phyloP scores from a whole-genome alignment of 2,329 filamentous ascomycete species.

The Botrytis sinoallii region DNA sequence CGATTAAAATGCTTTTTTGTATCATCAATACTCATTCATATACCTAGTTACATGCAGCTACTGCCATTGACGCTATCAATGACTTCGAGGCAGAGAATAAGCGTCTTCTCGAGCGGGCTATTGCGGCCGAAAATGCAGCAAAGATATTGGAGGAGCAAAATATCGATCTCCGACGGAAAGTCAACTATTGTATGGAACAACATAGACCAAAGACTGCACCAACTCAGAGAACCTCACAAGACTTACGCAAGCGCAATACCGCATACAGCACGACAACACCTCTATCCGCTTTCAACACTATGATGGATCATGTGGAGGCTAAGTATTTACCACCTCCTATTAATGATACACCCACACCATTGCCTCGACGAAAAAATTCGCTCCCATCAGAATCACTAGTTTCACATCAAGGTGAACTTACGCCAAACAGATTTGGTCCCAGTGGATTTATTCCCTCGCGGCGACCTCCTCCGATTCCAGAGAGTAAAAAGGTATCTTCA shows the following conservation, averaged over 20 bases:
- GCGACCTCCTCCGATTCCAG: conserved; percentile 18
- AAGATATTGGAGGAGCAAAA: conserved; percentile 30
- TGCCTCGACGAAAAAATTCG: not conserved
- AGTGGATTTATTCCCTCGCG: conserved; percentile 19
- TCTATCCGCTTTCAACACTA: conserved; percentile 28
- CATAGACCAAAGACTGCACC: conserved; percentile 28
- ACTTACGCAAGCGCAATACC: conserved; percentile 1
- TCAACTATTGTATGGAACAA: conserved; percentile 26
- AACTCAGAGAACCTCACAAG: conserved; percentile 5
- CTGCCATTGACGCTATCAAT: conserved; percentile 19
- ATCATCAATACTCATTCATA: not conserved
- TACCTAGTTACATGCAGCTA: conserved; percentile 6
- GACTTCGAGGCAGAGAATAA: conserved; percentile 19
- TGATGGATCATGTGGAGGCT: conserved; percentile 17
- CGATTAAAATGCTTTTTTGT: not conserved
- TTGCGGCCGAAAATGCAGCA: conserved; percentile 31
- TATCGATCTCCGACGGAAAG: conserved; percentile 25
- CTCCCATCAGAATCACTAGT: not conserved
- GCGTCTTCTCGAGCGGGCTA: conserved; percentile 18
- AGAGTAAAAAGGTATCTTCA: not conserved
- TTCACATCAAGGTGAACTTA: conserved; percentile 2
- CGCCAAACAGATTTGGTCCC: conserved; percentile 13
- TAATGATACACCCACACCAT: not conserved
- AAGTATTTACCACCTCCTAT: not conserved
- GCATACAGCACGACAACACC: conserved; percentile 18